phyloP scores from a whole-genome alignment of 2,329 filamentous ascomycete genomes.

The Ophiostoma ips region DNA sequence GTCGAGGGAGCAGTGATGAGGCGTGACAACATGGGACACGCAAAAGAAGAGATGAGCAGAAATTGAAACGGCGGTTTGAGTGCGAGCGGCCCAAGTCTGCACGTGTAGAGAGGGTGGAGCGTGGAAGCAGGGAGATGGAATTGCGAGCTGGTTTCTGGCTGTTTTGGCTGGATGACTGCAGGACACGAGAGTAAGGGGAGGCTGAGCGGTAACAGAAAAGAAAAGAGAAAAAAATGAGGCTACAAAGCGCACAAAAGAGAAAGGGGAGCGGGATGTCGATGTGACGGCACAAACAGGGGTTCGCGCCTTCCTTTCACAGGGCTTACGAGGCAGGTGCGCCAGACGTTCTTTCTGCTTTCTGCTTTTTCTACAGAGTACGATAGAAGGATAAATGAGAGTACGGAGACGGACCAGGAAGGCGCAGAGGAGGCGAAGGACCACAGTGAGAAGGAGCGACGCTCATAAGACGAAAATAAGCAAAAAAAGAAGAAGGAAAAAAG shows the following conservation, averaged over 20 bases:
- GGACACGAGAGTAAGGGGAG: neutral
- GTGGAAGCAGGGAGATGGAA: slow-evolving; percentile 3
- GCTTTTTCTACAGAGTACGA: too few relatives aligned
- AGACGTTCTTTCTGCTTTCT: neutral
- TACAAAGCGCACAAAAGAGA: neutral
- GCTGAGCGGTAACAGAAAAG: too few relatives aligned
- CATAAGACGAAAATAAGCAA: too few relatives aligned
- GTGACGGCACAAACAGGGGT: too few relatives aligned
- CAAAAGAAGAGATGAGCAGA: too few relatives aligned
- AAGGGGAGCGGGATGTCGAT: neutral
- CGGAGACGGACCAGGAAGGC: neutral
- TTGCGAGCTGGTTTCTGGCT: too few relatives aligned
- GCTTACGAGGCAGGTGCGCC: neutral
- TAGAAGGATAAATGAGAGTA: neutral
- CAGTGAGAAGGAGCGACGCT: neutral
- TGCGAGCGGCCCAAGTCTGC: too few relatives aligned
- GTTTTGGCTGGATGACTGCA: neutral
- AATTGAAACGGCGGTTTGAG: too few relatives aligned
- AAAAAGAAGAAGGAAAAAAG: neutral
- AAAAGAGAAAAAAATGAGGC: neutral
- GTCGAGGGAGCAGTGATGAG: too few relatives aligned
- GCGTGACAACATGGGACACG: too few relatives aligned
- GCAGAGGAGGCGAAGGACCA: neutral
- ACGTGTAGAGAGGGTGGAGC: too few relatives aligned
- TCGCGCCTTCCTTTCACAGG: neutral